phyloP scores from a whole-genome alignment of 2,329 filamentous ascomycete genomes.

The Pyrenophora graminea region DNA sequence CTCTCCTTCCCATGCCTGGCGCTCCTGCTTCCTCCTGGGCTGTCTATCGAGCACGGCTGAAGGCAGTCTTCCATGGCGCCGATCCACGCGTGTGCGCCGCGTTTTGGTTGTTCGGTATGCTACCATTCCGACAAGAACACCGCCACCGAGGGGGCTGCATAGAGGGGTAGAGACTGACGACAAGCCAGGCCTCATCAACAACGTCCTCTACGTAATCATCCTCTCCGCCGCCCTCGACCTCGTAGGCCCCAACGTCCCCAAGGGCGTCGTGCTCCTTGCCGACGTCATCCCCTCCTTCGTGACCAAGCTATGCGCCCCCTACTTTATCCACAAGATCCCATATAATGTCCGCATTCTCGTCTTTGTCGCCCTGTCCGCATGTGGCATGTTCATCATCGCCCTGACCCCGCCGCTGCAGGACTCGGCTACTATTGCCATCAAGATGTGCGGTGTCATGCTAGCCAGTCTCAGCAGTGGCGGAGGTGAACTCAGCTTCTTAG shows the following conservation, averaged over 20 bases:
- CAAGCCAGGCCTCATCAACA: slow-evolving; percentile 80
- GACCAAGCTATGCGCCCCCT: slow-evolving; percentile 85
- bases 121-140: background rate
- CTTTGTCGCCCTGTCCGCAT: slow-evolving; percentile 75
- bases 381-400: slow-evolving; percentile 87
- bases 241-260: slow-evolving; percentile 82
- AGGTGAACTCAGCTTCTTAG: slow-evolving; percentile 88
- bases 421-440: slow-evolving; percentile 67
- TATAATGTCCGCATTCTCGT: slow-evolving; percentile 75
- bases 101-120: slow-evolving; percentile 89
- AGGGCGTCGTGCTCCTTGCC: slow-evolving; percentile 88
- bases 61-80: slow-evolving; percentile 65
- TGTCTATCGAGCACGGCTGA: slow-evolving; percentile 69
- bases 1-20: slow-evolving; percentile 60
- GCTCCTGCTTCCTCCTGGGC: slow-evolving; percentile 70
- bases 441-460: slow-evolving; percentile 81
- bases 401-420: slow-evolving; percentile 68
- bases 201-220: slow-evolving; percentile 96
- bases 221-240: slow-evolving; percentile 94
- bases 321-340: slow-evolving; percentile 87
- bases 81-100: slow-evolving; percentile 74
- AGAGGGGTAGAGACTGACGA: slow-evolving; percentile 5
- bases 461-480: slow-evolving; percentile 84
- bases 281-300: slow-evolving; percentile 89
- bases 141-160: background rate